Conservation (phyloP, 352 stramenopile genomes). For the Pythium brassicae region DNA sequence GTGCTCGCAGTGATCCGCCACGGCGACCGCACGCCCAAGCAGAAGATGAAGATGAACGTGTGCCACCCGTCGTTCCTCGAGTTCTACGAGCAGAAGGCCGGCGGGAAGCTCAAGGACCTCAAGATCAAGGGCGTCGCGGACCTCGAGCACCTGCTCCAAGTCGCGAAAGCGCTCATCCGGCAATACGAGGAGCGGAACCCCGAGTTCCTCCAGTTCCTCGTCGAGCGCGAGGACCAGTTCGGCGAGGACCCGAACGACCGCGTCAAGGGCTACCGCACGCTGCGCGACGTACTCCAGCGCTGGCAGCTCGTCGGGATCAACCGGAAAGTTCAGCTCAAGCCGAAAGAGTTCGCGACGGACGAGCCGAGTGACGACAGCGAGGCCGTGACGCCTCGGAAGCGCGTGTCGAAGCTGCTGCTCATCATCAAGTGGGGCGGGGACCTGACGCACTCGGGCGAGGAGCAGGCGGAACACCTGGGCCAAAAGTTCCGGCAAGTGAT, state of each 20-base stretch:
- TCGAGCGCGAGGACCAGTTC: constrained; percentile 51
- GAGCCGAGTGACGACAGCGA: constrained; percentile 22
- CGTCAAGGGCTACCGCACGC: constrained; percentile 77
- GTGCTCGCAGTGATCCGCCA: constrained; percentile 99
- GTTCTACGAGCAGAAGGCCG: constrained; percentile 65
- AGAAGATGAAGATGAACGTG: constrained; percentile 98
- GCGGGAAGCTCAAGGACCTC: constrained; percentile 63
- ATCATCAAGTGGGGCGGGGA: constrained; percentile 99
- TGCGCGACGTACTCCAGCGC: constrained; percentile 95
- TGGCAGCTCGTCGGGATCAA: constrained; percentile 97
- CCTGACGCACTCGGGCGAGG: constrained; percentile 95
- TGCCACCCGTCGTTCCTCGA: constrained; percentile 88
- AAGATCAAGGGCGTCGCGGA: constrained; percentile 87
- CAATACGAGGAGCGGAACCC: constrained; percentile 58
- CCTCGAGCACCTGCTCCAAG: constrained; percentile 68
- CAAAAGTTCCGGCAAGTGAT: constrained; percentile 87
- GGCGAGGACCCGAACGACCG: constrained; percentile 66
- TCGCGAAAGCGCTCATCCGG: constrained; percentile 71
- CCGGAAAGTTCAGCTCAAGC: constrained; percentile 96
- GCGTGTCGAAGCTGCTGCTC: constrained; percentile 91
- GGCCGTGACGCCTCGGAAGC: constrained; percentile 15
- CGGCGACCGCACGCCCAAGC: constrained; percentile 99
- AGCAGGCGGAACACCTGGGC: constrained; percentile 95
- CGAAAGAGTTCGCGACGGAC: constrained; percentile 48
- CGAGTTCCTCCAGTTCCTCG: constrained; percentile 59